Percentiles rank a stretch among this genome's conserved stretches.
Evolutionary conservation across 139 green algal species (phyloP).

Genomic region (Deuterostichococcus epilithicus): DNA sequence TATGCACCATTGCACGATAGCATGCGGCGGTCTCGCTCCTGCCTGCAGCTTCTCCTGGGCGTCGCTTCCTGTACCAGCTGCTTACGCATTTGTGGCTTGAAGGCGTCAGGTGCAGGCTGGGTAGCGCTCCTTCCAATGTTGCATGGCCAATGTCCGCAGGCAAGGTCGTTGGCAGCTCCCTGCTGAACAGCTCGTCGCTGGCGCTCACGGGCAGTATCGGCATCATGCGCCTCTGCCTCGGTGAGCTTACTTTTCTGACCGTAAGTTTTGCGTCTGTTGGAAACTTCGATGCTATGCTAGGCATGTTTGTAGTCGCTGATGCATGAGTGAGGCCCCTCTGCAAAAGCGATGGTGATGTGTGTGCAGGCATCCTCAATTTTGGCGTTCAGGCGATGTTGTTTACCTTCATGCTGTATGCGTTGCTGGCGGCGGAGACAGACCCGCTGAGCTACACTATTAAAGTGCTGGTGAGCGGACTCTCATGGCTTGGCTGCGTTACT

Average conservation of each 20-base stretch:
- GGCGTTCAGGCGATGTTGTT: slow-evolving; percentile 46
- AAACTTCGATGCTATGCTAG: no score
- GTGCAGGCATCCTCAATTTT: slow-evolving; percentile 33
- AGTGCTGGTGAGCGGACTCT: not conserved
- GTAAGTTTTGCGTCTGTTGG: not conserved
- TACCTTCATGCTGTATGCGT: slow-evolving; percentile 45
- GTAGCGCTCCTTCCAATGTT: no score
- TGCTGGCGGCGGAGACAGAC: slow-evolving; percentile 48
- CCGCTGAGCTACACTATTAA: slow-evolving; percentile 30
- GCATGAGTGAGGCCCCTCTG: not conserved
- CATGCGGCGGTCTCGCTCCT: no score
- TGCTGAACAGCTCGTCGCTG: slow-evolving; percentile 45
- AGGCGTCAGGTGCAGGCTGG: no score
- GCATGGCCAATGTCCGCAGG: slow-evolving; percentile 3
- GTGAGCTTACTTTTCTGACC: slow-evolving; percentile 1
- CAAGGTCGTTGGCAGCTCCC: slow-evolving; percentile 24
- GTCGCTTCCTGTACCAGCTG: no score
- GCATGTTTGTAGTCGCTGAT: no score
- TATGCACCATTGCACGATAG: no score
- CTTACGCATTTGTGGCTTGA: no score
- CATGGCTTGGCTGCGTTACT: no score
- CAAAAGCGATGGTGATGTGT: not conserved
- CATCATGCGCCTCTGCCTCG: slow-evolving; percentile 47
- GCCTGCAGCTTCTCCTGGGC: no score
- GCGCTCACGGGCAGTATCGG: slow-evolving; percentile 51